These are phyloP conservation scores for Ophiostoma australiae DNA, from an alignment of 2,329 filamentous ascomycete species.

Conservation along the genomic window DNA sequence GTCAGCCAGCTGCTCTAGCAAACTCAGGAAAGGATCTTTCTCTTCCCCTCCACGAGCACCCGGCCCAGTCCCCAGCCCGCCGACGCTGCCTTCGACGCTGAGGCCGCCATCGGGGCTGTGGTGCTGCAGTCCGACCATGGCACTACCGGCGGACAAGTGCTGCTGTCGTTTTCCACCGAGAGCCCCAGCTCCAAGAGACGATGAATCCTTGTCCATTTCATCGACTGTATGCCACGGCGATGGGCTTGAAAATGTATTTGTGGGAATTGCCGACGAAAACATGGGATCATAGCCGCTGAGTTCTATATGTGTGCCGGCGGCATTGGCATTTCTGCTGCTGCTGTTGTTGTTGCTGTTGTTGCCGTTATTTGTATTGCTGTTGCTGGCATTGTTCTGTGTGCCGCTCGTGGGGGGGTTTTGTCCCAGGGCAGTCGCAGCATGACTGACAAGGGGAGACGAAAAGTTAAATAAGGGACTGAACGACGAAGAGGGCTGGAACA, in stretches of 20 bases:
- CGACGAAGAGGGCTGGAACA: background rate
- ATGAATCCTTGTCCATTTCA: slow-evolving; percentile 27
- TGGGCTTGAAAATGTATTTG: slow-evolving; percentile 50
- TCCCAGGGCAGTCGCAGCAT: background rate
- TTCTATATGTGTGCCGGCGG: slow-evolving; percentile 19
- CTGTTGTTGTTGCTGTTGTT: slow-evolving; percentile 23
- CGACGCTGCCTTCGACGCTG: slow-evolving; percentile 46
- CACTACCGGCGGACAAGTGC: background rate
- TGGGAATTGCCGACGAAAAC: slow-evolving; percentile 50
- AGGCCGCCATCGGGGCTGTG: slow-evolving; percentile 41
- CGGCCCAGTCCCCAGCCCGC: slow-evolving; percentile 37
- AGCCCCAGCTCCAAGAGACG: slow-evolving; percentile 23
- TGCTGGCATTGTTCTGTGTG: slow-evolving; percentile 36
- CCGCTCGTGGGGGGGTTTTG: background rate
- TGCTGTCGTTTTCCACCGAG: background rate
- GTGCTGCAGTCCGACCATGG: slow-evolving; percentile 28
- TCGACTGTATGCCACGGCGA: slow-evolving; percentile 45
- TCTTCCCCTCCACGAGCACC: slow-evolving; percentile 49
- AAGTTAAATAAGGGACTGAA: background rate
- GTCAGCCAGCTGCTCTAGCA: slow-evolving; percentile 77
- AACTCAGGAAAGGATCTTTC: slow-evolving; percentile 73
- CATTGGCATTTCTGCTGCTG: slow-evolving; percentile 1
- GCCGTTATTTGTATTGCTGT: slow-evolving; percentile 31
- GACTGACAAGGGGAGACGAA: background rate
- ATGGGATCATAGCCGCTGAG: slow-evolving; percentile 51